Base-by-base conservation (phyloP, 2,329 filamentous ascomycete species). In the Escovopsis sp. region DNA sequence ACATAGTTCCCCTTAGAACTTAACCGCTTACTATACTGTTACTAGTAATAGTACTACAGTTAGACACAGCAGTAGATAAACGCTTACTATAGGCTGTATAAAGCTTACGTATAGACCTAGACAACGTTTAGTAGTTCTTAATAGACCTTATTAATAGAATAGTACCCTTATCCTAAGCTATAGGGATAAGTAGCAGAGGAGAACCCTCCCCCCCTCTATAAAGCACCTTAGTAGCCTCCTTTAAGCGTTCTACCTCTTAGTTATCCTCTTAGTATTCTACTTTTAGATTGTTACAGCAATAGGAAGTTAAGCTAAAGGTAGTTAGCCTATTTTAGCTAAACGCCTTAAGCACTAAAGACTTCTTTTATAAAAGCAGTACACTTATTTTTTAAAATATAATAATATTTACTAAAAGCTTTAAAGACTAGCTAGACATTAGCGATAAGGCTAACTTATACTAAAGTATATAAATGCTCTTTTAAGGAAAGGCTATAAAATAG, bases 231-330 rank as follows among this genome's bases (percentile, higher is more conserved):
- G 17, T 17, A 17, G 7, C 5, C 5, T 17, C 17, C 8, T 16
- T 14, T 17, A 32, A n/a, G n/a, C 17, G 17, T 16, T 16, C 5
- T 16, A 14, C 13, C 30, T 32, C 8, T 32, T 32, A 32, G 17
- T 32, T 14, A 13, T 32, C 17, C 7, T 16, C 17, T 14, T 14
- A 4, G 5, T 19, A 12, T 16, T 17, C 8, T 32, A 4, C 17
- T 17, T 32, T 14, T 16, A 5, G 17, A 14, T 9, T 5, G 13
- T 17, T 32, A 32, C 5, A 21, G 19, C 5, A 9, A 5, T 21
- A 21, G 33, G 31, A 36, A 26, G 25, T 33, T 37, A 32, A 28
- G 19, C n/a, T 36, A 36, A 29, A 31, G 23, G n/a, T 11, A 28
- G 17, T 35, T 33, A 17, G 12, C 18, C 11, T 16, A 33, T 26